Evolutionary conservation across 169 alveolate genomes (phyloP).

Genomic region (Cryptosporidium canis): DNA sequence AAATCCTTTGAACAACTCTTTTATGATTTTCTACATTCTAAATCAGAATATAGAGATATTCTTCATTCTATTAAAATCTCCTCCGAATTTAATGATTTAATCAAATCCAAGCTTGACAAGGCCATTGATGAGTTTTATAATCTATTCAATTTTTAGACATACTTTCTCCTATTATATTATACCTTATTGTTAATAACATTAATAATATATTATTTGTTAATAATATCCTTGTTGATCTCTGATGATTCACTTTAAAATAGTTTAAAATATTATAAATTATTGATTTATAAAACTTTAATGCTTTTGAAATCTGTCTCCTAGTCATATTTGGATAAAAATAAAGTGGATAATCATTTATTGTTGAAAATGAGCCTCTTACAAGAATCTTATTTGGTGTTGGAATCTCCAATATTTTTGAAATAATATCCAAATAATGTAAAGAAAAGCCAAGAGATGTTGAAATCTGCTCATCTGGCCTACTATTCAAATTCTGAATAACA

Average conservation of each 20-base stretch:
- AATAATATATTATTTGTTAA: constrained; percentile 7
- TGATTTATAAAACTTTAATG: constrained; percentile 21
- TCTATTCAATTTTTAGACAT: background rate
- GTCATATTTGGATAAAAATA: constrained; percentile 14
- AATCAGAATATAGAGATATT: constrained; percentile 1
- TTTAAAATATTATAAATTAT: background rate
- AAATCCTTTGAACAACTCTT: background rate
- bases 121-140: background rate
- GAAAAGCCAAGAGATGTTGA: constrained; percentile 13
- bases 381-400: background rate
- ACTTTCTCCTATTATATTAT: background rate
- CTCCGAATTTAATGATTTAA: background rate
- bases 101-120: background rate
- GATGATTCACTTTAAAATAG: constrained; percentile 23
- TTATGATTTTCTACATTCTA: background rate
- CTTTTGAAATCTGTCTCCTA: background rate
- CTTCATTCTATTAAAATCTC: background rate
- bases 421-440: background rate
- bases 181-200: background rate
- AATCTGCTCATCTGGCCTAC: background rate
- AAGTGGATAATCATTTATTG: background rate
- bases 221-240: background rate
- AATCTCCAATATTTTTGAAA: background rate
- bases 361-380: constrained; percentile 12
- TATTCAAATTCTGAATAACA: background rate